Evolutionary conservation across 108 stramenopile genomes (phyloP).

Genomic region (Nannochloropsis salina): DNA sequence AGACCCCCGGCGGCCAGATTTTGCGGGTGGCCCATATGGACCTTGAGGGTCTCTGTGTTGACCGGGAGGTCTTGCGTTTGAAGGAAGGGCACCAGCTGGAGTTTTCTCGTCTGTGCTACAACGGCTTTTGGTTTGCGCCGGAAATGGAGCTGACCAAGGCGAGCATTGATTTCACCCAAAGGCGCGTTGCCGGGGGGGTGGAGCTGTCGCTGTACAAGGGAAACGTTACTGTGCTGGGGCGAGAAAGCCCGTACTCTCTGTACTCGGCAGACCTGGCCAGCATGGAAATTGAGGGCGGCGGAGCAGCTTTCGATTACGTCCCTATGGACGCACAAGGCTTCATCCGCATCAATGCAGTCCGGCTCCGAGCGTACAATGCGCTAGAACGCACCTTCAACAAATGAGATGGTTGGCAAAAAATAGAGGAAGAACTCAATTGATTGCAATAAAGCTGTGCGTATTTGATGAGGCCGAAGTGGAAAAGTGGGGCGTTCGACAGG

Average conservation of each 20-base stretch:
- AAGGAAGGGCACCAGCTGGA: slow-evolving; percentile 76
- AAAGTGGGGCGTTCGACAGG: too few species aligned
- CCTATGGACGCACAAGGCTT: slow-evolving; percentile 95
- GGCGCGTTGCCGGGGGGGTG: slow-evolving; percentile 81
- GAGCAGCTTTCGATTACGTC: slow-evolving; percentile 92
- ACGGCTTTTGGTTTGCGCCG: slow-evolving; percentile 99
- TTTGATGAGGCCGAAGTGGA: too few species aligned
- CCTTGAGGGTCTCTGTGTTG: slow-evolving; percentile 84
- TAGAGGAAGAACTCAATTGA: too few species aligned
- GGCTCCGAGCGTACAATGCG: slow-evolving; percentile 92
- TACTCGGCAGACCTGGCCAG: slow-evolving; percentile 94
- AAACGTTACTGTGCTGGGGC: slow-evolving; percentile 75
- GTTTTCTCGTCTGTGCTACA: slow-evolving; percentile 95
- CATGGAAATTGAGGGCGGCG: slow-evolving; percentile 97
- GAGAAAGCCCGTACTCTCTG: slow-evolving; percentile 72
- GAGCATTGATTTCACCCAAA: slow-evolving; percentile 73
- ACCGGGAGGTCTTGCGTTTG: slow-evolving; percentile 96
- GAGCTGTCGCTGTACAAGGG: slow-evolving; percentile 91
- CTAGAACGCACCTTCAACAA: slow-evolving; percentile 64
- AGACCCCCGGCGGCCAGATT: slow-evolving; percentile 95
- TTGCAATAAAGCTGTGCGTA: too few species aligned
- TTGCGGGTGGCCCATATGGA: slow-evolving; percentile 92
- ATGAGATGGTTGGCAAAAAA: neutral
- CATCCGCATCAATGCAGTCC: slow-evolving; percentile 93
- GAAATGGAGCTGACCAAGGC: slow-evolving; percentile 95